Conservation (phyloP, 495 filamentous ascomycete genomes). For the Aspergillus biplanus region DNA sequence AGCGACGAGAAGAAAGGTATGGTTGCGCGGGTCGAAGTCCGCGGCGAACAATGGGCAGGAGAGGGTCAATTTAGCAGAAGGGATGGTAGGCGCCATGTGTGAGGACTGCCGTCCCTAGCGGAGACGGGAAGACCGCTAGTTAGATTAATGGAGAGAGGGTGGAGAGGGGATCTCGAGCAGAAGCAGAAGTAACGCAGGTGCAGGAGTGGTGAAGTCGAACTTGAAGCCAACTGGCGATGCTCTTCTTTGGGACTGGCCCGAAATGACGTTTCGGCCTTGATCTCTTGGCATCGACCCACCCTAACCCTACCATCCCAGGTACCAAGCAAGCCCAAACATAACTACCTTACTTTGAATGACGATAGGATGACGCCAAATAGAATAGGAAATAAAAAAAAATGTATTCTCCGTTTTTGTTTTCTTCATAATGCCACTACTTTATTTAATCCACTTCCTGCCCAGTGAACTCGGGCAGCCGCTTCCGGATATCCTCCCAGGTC, state of each 20-base stretch:
- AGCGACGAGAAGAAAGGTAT: slow-evolving; percentile 76
- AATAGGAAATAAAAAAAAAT: slow-evolving; percentile 1
- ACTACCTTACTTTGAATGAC: not conserved
- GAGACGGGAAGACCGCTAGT: not conserved
- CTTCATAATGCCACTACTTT: not conserved
- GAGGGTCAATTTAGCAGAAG: slow-evolving; percentile 69
- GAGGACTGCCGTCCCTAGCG: slow-evolving; percentile 4
- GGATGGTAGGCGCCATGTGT: slow-evolving; percentile 55
- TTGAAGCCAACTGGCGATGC: slow-evolving; percentile 14
- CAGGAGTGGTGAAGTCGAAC: slow-evolving; percentile 18
- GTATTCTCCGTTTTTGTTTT: not conserved
- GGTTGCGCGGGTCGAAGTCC: slow-evolving; percentile 84
- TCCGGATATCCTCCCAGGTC: slow-evolving; percentile 64
- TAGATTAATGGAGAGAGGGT: not conserved
- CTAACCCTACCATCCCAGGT: not conserved
- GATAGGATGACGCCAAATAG: not conserved
- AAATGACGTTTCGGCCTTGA: slow-evolving; percentile 35
- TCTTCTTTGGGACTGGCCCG: slow-evolving; percentile 1
- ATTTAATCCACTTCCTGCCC: slow-evolving; percentile 66
- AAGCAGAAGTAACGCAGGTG: slow-evolving; percentile 30
- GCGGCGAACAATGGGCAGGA: slow-evolving; percentile 88
- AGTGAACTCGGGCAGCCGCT: slow-evolving; percentile 67
- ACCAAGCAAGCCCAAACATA: not conserved
- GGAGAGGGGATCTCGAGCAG: slow-evolving; percentile 1
- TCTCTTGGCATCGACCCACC: slow-evolving; percentile 35